Evolutionary conservation across 2,329 filamentous ascomycete genomes (phyloP).

Genomic region (Aureobasidium melanogenum): DNA sequence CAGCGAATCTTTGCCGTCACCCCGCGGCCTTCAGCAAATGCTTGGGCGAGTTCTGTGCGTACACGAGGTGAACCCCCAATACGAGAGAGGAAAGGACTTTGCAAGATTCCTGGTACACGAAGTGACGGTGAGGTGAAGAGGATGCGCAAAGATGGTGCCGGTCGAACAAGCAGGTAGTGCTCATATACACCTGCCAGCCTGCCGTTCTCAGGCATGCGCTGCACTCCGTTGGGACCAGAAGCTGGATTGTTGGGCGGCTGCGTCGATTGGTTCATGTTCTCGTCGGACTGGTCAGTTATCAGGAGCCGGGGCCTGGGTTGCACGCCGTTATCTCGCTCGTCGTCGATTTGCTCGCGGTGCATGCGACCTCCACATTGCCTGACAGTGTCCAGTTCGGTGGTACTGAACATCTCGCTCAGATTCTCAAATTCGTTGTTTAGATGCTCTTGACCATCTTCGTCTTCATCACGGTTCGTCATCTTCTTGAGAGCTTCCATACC

Average conservation of each 20-base stretch:
- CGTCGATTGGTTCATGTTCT: slow-evolving; percentile 20
- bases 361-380: slow-evolving; percentile 55
- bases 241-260: slow-evolving; percentile 15
- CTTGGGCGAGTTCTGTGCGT: slow-evolving; percentile 30
- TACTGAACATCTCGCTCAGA: slow-evolving; percentile 61
- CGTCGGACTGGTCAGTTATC: slow-evolving; percentile 38
- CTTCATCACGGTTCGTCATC: slow-evolving; percentile 24
- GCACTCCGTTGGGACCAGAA: slow-evolving; percentile 12
- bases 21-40: slow-evolving; percentile 29
- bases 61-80: slow-evolving; percentile 31
- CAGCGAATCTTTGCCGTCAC: slow-evolving; percentile 38
- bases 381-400: slow-evolving; percentile 56
- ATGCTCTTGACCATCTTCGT: neutral
- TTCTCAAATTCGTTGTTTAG: slow-evolving; percentile 56
- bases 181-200: slow-evolving; percentile 47
- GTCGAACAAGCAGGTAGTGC: slow-evolving; percentile 55
- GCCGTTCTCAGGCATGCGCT: slow-evolving; percentile 24
- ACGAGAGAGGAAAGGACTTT: slow-evolving; percentile 35
- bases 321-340: slow-evolving; percentile 31
- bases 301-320: slow-evolving; percentile 37
- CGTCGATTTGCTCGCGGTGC: slow-evolving; percentile 45
- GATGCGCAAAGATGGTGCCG: slow-evolving; percentile 56
- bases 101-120: slow-evolving; percentile 56
- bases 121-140: slow-evolving; percentile 61
- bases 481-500: slow-evolving; percentile 53